Percentiles rank a stretch among this genome's conserved stretches.
phyloP scores from a whole-genome alignment of 2,329 filamentous ascomycete genomes.

The Aspergillus glaucus region DNA sequence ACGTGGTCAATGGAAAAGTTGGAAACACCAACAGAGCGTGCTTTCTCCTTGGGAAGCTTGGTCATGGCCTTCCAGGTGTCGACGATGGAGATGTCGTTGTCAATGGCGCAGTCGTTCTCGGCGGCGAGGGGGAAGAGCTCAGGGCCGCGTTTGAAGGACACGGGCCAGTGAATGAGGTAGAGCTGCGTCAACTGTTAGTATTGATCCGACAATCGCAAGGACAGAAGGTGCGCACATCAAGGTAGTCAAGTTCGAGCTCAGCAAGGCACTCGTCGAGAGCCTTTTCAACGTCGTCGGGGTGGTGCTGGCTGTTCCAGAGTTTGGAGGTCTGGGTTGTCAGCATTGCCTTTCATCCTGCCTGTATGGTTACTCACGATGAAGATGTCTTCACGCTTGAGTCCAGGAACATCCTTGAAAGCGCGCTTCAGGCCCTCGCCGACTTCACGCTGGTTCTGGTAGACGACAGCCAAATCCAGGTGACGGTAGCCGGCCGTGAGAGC shows the following conservation, averaged over 20 bases:
- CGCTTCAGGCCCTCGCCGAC: constrained; percentile 29
- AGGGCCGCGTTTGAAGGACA: constrained; percentile 32
- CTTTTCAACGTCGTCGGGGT: constrained; percentile 45
- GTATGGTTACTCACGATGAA: constrained; percentile 29
- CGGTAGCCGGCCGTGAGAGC: constrained; percentile 36
- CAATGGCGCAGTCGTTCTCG: constrained; percentile 39
- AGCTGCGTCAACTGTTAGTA: constrained; percentile 16
- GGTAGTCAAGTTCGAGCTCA: constrained; percentile 49
- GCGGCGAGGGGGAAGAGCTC: constrained; percentile 42
- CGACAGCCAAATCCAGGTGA: constrained; percentile 35
- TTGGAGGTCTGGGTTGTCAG: constrained; percentile 46
- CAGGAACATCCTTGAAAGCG: constrained; percentile 32
- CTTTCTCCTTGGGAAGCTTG: constrained; percentile 37
- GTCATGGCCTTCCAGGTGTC: constrained; percentile 44
- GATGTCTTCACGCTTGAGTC: constrained; percentile 36
- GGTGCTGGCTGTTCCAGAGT: constrained; percentile 52
- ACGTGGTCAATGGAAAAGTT: constrained; percentile 36
- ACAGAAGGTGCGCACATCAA: constrained; percentile 36
- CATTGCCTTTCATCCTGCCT: neutral
- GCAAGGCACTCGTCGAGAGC: constrained; percentile 46
- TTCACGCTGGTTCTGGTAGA: constrained; percentile 36
- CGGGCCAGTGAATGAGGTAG: constrained; percentile 44
- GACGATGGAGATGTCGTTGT: constrained; percentile 36
- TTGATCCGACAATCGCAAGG: too few species aligned
- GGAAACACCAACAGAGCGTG: constrained; percentile 37